These are phyloP conservation scores for Wickerhamomyces chaumierensis DNA, from an alignment of 805 yeast species.

Conservation along the genomic window DNA sequence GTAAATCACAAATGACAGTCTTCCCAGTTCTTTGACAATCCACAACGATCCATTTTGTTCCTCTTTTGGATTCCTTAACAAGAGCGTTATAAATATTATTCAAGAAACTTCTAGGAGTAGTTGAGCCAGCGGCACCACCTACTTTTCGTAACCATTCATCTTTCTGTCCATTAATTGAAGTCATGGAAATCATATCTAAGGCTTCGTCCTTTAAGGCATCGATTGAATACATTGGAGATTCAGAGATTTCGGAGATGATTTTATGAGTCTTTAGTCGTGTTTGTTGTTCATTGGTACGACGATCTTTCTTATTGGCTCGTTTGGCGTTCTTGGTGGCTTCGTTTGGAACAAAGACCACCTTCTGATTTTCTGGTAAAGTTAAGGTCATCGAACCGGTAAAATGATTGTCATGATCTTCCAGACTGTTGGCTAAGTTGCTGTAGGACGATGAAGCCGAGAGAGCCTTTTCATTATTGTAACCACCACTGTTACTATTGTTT, in stretches of 20 bases:
- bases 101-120: constrained; percentile 74
- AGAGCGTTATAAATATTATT: constrained; percentile 62
- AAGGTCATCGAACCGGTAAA: constrained; percentile 8
- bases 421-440: constrained; percentile 12
- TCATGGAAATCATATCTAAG: constrained; percentile 68
- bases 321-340: constrained; percentile 73
- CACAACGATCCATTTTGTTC: constrained; percentile 65
- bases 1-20: constrained; percentile 55
- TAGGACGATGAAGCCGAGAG: not conserved
- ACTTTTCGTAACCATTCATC: constrained; percentile 76
- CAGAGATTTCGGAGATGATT: constrained; percentile 41
- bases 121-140: constrained; percentile 66
- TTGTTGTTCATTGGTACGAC: constrained; percentile 66
- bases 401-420: constrained; percentile 13
- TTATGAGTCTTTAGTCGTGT: constrained; percentile 49
- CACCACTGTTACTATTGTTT: not conserved
- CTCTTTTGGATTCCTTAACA: constrained; percentile 60
- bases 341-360: constrained; percentile 58
- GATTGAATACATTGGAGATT: constrained; percentile 65
- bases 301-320: constrained; percentile 64
- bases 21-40: constrained; percentile 72
- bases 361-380: constrained; percentile 32
- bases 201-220: constrained; percentile 76
- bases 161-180: constrained; percentile 52
- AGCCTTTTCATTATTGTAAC: not conserved